phyloP scores from a whole-genome alignment of 169 alveolate genomes.

The Plasmodium ovale region DNA sequence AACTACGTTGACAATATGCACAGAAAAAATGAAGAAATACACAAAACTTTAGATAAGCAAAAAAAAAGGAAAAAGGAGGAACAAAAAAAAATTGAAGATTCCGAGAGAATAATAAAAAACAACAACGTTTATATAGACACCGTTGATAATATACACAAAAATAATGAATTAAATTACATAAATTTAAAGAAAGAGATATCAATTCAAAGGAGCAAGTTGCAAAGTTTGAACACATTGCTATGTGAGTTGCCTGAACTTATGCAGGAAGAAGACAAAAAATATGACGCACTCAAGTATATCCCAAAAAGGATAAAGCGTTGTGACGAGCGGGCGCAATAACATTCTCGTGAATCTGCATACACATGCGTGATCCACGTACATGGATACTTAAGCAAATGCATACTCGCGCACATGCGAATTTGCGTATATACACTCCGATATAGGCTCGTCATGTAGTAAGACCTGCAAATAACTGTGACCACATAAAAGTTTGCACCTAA shows the following conservation, averaged over 20 bases:
- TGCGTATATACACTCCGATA: too few species aligned
- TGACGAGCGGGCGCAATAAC: neutral
- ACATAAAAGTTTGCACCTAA: neutral
- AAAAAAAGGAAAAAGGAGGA: constrained; percentile 51
- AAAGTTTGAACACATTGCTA: constrained; percentile 17
- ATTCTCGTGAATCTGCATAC: too few species aligned
- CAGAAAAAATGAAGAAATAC: constrained; percentile 66
- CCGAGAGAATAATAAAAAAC: constrained; percentile 46
- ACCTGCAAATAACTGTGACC: too few species aligned
- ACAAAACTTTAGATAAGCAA: constrained; percentile 22
- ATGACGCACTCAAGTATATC: constrained; percentile 40
- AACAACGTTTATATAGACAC: constrained; percentile 41
- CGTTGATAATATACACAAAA: constrained; percentile 41
- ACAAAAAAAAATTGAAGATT: constrained; percentile 58
- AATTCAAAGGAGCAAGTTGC: constrained; percentile 36
- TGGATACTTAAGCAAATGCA: neutral
- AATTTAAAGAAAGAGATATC: constrained; percentile 62
- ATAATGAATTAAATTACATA: constrained; percentile 33
- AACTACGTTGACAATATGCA: constrained; percentile 67
- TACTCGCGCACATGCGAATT: too few species aligned
- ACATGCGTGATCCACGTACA: too few species aligned
- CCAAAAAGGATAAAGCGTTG: constrained; percentile 4
- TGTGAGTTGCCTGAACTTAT: constrained; percentile 40
- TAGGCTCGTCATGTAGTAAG: too few species aligned
- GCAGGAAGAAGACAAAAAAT: constrained; percentile 38